Base-by-base conservation (phyloP, 352 stramenopile species). In the Pythium myriotylum region DNA sequence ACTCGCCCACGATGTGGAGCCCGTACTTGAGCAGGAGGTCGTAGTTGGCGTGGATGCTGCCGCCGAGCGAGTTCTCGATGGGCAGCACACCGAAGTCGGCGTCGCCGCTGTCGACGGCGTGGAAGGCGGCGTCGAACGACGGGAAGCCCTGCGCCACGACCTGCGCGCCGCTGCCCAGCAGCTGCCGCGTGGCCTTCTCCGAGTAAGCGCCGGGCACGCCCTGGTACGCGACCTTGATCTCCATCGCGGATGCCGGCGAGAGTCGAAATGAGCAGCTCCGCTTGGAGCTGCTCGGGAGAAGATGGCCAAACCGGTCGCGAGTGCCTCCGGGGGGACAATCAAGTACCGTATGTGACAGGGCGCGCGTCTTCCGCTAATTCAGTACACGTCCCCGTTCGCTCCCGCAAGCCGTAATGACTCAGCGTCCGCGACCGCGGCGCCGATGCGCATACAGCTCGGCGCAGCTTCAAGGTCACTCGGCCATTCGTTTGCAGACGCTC, bases 11-110 rank as follows among this genome's bases (percentile, higher is more conserved):
- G 14, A 92, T 86, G 40, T 79, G 70, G 32, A 94, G 60, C 9
- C 73, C 75, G 69, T 87, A 86, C 69, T 84, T 77, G 43, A 92
- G 73, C 67, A 92, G 50, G 43, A 94, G 56, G 60, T 94, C 84
- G 71, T 98, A 99, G 68, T 98, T 98, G 49, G 96, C 92, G 74
- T 99, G 96, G 68, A 98, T 98, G 22, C 81, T 97, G 8, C 96
- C 97, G 41, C 89, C 92, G 32, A 98, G 75, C 7, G 88, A 92
- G 65, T 98, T 98, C 72, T 99, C 96, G 42, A 99, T 94, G 3
- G 96, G 94, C 6, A 99, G 50, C 23, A 98, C 86, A 6, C 88
- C 94, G 75, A 98, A 98, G 62, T 98, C 89, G 32, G 76, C 92
- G 66, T 98, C 89, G 23, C 88, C 85, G 42, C 78, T 73, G 40